Conservation (phyloP, 208 protist genomes). For the Crithidia fasciculata region DNA sequence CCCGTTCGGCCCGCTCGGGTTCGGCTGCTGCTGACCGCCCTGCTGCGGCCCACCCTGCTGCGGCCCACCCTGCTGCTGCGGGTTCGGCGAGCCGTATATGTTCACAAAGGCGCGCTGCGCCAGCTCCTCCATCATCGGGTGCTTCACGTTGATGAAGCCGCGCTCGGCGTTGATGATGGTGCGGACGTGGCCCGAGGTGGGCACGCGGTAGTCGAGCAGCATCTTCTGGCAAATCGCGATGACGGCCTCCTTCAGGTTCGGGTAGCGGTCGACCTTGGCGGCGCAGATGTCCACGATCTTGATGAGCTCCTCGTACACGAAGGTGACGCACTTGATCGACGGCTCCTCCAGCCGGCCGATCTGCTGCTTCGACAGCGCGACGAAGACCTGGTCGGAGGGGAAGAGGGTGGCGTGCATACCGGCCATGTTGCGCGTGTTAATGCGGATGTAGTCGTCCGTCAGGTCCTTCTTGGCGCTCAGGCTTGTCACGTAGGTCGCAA, state of each 20-base stretch:
- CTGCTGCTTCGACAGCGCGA: constrained; percentile 95
- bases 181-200: constrained; percentile 88
- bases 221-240: constrained; percentile 87
- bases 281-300: constrained; percentile 91
- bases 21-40: constrained; percentile 6
- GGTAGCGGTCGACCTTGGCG: constrained; percentile 87
- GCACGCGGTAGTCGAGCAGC: constrained; percentile 78
- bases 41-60: constrained; percentile 1
- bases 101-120: constrained; percentile 78
- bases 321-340: constrained; percentile 94
- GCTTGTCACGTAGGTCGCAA: constrained; percentile 85
- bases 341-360: constrained; percentile 95
- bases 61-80: constrained; percentile 1
- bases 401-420: constrained; percentile 97
- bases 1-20: constrained; percentile 13
- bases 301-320: constrained; percentile 96
- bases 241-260: constrained; percentile 87
- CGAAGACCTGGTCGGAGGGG: constrained; percentile 97
- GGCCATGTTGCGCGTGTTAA: constrained; percentile 95
- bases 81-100: constrained; percentile 59
- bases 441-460: constrained; percentile 95
- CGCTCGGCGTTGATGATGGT: constrained; percentile 95
- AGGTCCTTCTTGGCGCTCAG: constrained; percentile 93
- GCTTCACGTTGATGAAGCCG: constrained; percentile 97
- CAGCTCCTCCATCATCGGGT: constrained; percentile 88